phyloP scores from a whole-genome alignment of 805 yeast species.

The Suhomyces sp. region DNA sequence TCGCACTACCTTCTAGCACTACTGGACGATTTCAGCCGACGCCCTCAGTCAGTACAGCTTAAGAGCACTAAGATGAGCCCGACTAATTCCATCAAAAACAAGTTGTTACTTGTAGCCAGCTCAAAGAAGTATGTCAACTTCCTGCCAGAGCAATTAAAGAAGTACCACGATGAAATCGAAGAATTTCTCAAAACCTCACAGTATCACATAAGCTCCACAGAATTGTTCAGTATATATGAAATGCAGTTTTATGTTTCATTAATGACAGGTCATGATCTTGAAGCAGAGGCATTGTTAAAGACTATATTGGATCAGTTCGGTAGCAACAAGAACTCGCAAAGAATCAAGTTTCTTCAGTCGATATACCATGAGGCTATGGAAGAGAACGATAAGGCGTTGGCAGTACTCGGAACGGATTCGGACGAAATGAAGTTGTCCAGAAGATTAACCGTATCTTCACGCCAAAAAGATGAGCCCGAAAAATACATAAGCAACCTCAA shows the following conservation, averaged over 20 bases:
- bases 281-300: conserved; percentile 66
- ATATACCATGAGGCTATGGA: conserved; percentile 56
- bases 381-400: conserved; percentile 27
- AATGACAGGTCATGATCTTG: conserved; percentile 58
- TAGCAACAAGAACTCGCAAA: conserved; percentile 47
- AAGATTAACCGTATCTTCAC: conserved; percentile 34
- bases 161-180: conserved; percentile 40
- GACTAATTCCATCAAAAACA: conserved; percentile 30
- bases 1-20: neutral
- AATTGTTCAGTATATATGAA: conserved; percentile 58
- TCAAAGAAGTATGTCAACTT: conserved; percentile 51
- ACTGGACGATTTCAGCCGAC: neutral
- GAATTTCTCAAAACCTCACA: conserved; percentile 26
- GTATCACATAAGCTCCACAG: conserved; percentile 42
- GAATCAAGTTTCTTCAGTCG: conserved; percentile 54
- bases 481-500: conserved; percentile 56
- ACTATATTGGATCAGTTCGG: conserved; percentile 66
- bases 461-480: conserved; percentile 24
- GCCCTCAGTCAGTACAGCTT: neutral
- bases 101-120: conserved; percentile 48
- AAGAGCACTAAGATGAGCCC: neutral
- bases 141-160: conserved; percentile 42
- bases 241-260: conserved; percentile 68
- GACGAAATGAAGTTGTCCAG: conserved; percentile 38
- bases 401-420: conserved; percentile 25